phyloP scores from a whole-genome alignment of 1,284 basidiomycete species.

The Volvariella surrecta region DNA sequence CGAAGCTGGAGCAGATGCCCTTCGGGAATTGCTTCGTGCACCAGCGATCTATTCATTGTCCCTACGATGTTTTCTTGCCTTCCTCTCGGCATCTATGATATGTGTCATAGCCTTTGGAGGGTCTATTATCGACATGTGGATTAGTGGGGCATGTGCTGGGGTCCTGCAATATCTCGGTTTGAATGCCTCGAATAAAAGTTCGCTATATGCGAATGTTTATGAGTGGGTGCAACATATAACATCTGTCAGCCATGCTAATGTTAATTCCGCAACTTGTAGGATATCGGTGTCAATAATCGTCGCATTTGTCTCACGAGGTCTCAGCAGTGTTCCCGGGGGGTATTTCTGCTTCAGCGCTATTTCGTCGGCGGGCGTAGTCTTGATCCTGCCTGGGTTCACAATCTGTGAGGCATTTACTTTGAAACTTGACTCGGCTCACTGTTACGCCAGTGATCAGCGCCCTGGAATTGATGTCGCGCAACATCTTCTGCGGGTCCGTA shows the following conservation, averaged over 20 bases:
- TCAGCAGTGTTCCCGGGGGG: conserved; percentile 60
- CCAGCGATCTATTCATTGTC: conserved; percentile 56
- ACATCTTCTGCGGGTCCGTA: conserved; percentile 80
- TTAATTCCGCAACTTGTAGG: conserved; percentile 26
- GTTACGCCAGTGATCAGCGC: conserved; percentile 61
- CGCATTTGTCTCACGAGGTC: conserved; percentile 68
- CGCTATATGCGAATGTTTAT: conserved; percentile 84
- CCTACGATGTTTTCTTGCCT: conserved; percentile 62
- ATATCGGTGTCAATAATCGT: conserved; percentile 79
- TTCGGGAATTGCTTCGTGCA: conserved; percentile 52
- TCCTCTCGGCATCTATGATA: conserved; percentile 68
- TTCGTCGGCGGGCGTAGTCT: conserved; percentile 73
- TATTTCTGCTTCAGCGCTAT: conserved; percentile 80
- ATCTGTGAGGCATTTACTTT: conserved; percentile 41
- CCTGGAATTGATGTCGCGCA: conserved; percentile 76
- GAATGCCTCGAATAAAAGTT: conserved; percentile 68
- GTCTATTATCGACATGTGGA: conserved; percentile 73
- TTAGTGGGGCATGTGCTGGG: conserved; percentile 66
- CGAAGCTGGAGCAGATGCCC: conserved; percentile 50
- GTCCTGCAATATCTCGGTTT: conserved; percentile 71
- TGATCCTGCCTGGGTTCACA: conserved; percentile 75
- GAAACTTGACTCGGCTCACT: neutral
- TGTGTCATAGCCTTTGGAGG: conserved; percentile 80
- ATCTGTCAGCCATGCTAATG: neutral
- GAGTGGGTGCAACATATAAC: conserved; percentile 47